These are phyloP conservation scores for Exophiala phaeomuriformis DNA, from an alignment of 2,329 filamentous ascomycete species.

Conservation along the genomic window DNA sequence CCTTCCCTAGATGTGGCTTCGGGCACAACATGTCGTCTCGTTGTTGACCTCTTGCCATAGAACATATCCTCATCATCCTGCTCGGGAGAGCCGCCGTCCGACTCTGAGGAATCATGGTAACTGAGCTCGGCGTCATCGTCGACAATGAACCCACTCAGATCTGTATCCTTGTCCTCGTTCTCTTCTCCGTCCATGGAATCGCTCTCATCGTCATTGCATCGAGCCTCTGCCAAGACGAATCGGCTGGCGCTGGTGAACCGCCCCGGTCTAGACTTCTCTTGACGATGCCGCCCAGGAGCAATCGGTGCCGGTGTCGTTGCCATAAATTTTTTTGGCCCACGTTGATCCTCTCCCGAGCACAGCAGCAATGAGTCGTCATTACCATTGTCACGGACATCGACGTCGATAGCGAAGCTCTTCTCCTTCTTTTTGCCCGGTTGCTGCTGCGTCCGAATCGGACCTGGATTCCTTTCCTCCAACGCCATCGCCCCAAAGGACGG, in stretches of 20 bases:
- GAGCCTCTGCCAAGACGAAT: constrained; percentile 24
- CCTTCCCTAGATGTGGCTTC: too few relatives aligned
- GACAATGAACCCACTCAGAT: constrained; percentile 28
- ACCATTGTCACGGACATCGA: too few relatives aligned
- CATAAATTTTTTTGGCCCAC: too few relatives aligned
- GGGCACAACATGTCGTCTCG: not conserved
- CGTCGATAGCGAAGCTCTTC: too few relatives aligned
- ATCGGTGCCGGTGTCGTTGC: too few relatives aligned
- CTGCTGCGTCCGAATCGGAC: constrained; percentile 26
- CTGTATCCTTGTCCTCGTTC: constrained; percentile 27
- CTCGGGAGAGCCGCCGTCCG: not conserved
- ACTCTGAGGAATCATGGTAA: constrained; percentile 19
- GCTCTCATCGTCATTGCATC: constrained; percentile 23
- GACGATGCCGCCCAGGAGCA: not conserved
- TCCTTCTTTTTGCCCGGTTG: too few relatives aligned
- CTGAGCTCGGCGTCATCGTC: constrained; percentile 28
- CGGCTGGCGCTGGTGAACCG: constrained; percentile 13
- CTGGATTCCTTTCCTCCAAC: constrained; percentile 31
- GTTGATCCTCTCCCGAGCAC: too few relatives aligned
- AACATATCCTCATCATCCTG: not conserved
- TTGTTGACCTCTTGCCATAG: not conserved
- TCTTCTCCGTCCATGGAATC: constrained; percentile 24
- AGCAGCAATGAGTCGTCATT: too few relatives aligned
- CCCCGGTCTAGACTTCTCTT: not conserved
- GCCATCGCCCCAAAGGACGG: constrained; percentile 25